These are phyloP conservation scores for Pythium pyrilobum DNA, from an alignment of 352 stramenopile species.

Conservation along the genomic window DNA sequence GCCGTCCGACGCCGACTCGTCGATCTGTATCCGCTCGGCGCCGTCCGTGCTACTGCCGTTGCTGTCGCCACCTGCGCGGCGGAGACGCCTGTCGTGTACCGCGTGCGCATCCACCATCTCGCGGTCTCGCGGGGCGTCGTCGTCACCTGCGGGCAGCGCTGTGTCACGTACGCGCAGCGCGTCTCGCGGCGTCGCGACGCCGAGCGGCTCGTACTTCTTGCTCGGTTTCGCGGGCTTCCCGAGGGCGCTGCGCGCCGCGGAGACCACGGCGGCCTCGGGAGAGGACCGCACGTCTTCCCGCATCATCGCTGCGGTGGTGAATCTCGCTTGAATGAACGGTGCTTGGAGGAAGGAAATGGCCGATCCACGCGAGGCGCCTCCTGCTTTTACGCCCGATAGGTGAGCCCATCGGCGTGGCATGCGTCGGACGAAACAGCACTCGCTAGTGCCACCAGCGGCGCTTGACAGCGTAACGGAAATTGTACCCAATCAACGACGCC, in stretches of 20 bases:
- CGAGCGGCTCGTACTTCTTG: slow-evolving; percentile 9
- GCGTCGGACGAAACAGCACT: too few species aligned
- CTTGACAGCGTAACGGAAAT: too few species aligned
- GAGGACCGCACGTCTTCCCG: not conserved
- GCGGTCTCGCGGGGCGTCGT: not conserved
- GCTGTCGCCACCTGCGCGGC: not conserved
- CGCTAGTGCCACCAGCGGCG: too few species aligned
- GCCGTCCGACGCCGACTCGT: not conserved
- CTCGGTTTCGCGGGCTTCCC: not conserved
- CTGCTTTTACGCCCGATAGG: too few species aligned
- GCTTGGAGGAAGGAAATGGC: too few species aligned
- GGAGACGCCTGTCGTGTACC: not conserved
- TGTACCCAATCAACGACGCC: too few species aligned
- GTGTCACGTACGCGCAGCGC: slow-evolving; percentile 1
- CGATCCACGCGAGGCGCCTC: too few species aligned
- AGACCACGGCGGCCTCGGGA: not conserved
- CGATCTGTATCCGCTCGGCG: not conserved
- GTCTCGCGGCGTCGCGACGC: slow-evolving; percentile 11
- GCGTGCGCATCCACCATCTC: too few species aligned
- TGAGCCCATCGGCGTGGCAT: too few species aligned
- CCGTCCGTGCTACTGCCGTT: not conserved
- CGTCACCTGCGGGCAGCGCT: slow-evolving; percentile 1
- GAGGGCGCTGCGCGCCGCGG: not conserved
- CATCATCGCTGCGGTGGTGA: too few species aligned
- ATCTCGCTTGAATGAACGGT: too few species aligned